A percentile compares a stretch with the other conserved stretches of the same genome.
Conservation (phyloP, 257 asterid species). For the Solanum ossicruentum region DNA sequence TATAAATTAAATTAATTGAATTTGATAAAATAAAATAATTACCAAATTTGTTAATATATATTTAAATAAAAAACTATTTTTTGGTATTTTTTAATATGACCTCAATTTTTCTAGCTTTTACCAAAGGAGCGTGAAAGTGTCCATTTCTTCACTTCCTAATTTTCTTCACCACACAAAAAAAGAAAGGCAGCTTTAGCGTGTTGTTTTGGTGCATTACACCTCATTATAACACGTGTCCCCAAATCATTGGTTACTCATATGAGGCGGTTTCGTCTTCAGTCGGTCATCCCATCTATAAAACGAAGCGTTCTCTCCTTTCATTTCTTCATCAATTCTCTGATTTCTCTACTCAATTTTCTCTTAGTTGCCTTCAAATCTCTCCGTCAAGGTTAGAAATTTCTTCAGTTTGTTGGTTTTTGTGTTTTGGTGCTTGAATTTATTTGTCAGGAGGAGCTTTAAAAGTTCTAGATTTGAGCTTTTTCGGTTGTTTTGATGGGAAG, state of each 20-base stretch:
- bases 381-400: not conserved
- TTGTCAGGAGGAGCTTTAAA: not conserved
- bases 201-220: not conserved
- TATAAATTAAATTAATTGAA: too few species aligned
- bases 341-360: not conserved
- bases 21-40: too few species aligned
- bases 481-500: not conserved
- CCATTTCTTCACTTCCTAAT: not conserved
- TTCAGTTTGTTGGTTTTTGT: not conserved
- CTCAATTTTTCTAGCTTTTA: not conserved
- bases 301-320: not conserved
- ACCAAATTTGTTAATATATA: too few species aligned
- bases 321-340: not conserved
- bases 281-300: not conserved
- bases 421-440: rapidly evolving
- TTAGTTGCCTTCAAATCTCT: not conserved
- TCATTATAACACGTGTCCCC: not conserved
- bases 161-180: not conserved
- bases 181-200: not conserved
- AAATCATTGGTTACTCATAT: not conserved
- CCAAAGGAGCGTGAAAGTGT: not conserved
- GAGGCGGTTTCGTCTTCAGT: not conserved
- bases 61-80: not conserved
- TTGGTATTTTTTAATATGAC: not conserved
- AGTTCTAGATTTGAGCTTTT: not conserved